Percentiles rank a stretch among this genome's conserved stretches.
Conservation (phyloP, 441 rosid species). For the Jatropha multifida region DNA sequence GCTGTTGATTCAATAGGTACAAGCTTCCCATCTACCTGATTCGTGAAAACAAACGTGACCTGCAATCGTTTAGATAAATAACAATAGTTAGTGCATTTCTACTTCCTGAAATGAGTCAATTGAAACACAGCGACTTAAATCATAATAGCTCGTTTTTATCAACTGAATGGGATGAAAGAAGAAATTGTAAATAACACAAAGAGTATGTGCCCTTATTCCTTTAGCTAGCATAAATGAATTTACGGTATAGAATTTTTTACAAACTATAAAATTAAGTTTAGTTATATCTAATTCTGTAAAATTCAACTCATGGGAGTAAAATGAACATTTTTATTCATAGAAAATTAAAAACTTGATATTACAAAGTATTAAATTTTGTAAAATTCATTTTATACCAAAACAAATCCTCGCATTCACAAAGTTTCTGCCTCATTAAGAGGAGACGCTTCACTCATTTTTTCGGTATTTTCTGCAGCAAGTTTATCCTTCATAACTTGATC, state of each 20-base stretch:
- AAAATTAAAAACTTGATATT: too few relatives aligned
- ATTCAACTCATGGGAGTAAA: too few relatives aligned
- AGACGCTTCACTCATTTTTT: neutral
- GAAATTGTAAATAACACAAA: neutral
- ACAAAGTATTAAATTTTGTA: too few relatives aligned
- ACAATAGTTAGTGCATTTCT: neutral
- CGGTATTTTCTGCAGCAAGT: neutral
- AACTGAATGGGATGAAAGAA: neutral
- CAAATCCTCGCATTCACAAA: too few relatives aligned
- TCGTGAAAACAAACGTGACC: constrained; percentile 88
- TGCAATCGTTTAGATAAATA: constrained; percentile 30
- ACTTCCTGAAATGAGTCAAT: neutral
- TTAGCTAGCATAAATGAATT: too few relatives aligned
- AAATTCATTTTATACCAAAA: too few relatives aligned
- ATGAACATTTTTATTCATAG: too few relatives aligned
- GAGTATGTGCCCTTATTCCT: too few relatives aligned
- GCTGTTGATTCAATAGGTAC: constrained; percentile 65
- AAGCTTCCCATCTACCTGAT: constrained; percentile 93
- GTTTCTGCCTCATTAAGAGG: neutral
- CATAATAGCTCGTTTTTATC: too few relatives aligned
- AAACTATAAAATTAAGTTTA: neutral
- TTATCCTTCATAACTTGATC: neutral
- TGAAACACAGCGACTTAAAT: neutral
- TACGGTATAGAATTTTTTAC: too few relatives aligned
- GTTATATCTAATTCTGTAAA: too few relatives aligned